These are phyloP conservation scores for Trypanosoma mega DNA, from an alignment of 208 protist genomes.

Conservation along the genomic window DNA sequence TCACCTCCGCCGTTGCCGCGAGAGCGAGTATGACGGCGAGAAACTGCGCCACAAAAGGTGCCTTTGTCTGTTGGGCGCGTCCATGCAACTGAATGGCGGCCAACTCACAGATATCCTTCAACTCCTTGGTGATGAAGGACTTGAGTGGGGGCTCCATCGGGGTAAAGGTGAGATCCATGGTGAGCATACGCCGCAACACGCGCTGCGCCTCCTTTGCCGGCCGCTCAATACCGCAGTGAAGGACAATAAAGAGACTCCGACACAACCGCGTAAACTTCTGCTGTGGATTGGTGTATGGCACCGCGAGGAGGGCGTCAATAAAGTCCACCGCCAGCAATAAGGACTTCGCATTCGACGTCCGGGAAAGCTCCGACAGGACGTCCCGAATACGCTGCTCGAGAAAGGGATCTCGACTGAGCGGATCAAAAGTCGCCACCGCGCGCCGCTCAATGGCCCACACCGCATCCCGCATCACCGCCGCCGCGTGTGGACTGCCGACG, in stretches of 20 bases:
- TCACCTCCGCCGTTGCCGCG: conserved; percentile 71
- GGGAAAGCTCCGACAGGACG: conserved; percentile 67
- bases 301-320: conserved; percentile 77
- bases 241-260: conserved; percentile 67
- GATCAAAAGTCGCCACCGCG: conserved; percentile 75
- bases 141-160: conserved; percentile 66
- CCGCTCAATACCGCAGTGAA: conserved; percentile 70
- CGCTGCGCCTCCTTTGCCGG: conserved; percentile 71
- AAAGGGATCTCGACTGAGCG: conserved; percentile 70
- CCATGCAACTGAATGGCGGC: conserved; percentile 81
- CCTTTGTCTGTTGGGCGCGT: conserved; percentile 55
- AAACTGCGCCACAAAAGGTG: conserved; percentile 66
- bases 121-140: conserved; percentile 81
- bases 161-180: conserved; percentile 45
- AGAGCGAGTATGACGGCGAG: conserved; percentile 74
- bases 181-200: conserved; percentile 73
- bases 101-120: conserved; percentile 81
- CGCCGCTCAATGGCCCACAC: conserved; percentile 78
- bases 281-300: conserved; percentile 77
- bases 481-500: conserved; percentile 55
- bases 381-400: conserved; percentile 84
- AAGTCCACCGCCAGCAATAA: conserved; percentile 66
- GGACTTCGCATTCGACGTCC: conserved; percentile 44
- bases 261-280: conserved; percentile 84
- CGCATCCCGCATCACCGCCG: conserved; percentile 70